Evolutionary conservation across 441 rosid genomes (phyloP), one percentile per base, ranked within the genome.

Genomic region (Euphorbia celastroides): DNA sequence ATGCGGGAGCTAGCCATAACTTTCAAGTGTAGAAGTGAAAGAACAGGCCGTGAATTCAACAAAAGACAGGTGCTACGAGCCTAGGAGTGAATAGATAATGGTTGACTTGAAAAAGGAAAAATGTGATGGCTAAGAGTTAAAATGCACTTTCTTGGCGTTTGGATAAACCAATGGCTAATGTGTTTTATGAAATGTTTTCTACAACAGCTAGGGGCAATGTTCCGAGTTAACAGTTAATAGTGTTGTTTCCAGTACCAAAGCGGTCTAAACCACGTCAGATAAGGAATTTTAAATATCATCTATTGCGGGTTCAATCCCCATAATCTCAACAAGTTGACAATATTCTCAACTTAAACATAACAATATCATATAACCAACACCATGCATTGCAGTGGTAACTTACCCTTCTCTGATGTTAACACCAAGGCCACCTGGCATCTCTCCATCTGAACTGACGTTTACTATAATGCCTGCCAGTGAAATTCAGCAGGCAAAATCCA

Each of bases 401-500:
- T 62, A 32, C 68, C 57, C 11, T 17, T 31, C 11, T 17, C 28
- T 64, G 38, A 19, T 58, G 65, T 84, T 81, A 93, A 74, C 75
- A 72, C 97, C 97, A 93, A 26, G 98, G 98, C 94, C 96, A 87
- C 69, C 75, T 88, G 42, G 98, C 96, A 62, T 93, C 91, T 74
- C 88, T 83, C 98, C 98, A 93, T 26, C 77, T 81, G 78, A 90
- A 81, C 42, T 80, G 80, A 44, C 81, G 84, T 46, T 73, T 74
- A 38, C 70, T 73, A 51, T 2, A 17, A 72, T 63, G 65, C 51
- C 68, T 28, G 46, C 60, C 73, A 41, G 57, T 59, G 22, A 61
- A 52, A 42, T 52, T 57, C 32, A 56, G 77, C 0, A 64, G 59
- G 65, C 74, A 59, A 38, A 57, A 30, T 48, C 58, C 76, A 67